A percentile compares a stretch with the other conserved stretches of the same genome.
These are phyloP conservation scores for Ceriops decandra DNA, from an alignment of 345 rosid genomes.

Conservation along the genomic window DNA sequence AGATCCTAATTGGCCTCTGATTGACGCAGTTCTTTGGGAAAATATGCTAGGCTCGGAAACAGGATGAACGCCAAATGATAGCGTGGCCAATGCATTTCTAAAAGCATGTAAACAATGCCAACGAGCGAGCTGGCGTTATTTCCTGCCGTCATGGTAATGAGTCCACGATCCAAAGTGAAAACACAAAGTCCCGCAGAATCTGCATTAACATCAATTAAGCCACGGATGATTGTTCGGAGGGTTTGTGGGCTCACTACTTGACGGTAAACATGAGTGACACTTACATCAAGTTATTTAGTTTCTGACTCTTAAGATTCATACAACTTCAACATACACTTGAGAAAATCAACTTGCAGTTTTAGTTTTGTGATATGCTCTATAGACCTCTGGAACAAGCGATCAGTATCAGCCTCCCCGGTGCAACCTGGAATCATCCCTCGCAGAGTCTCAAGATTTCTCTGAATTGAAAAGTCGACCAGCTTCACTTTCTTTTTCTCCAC, in stretches of 20 bases:
- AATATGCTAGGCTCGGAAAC: background rate
- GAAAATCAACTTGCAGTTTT: constrained; percentile 39
- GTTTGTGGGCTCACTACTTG: background rate
- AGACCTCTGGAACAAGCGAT: constrained; percentile 46
- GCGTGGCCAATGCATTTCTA: background rate
- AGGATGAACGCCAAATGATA: background rate
- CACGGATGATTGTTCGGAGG: background rate
- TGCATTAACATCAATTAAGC: background rate
- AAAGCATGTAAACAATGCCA: background rate
- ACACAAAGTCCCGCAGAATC: too few relatives aligned
- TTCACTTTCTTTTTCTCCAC: constrained; percentile 32
- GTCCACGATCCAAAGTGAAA: too few relatives aligned
- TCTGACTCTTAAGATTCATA: constrained; percentile 21
- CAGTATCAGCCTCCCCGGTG: constrained; percentile 33
- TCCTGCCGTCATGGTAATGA: too few relatives aligned
- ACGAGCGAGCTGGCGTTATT: background rate
- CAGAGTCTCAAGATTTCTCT: constrained; percentile 36
- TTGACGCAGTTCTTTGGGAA: too few relatives aligned
- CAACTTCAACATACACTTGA: constrained; percentile 34
- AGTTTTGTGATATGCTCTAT: constrained; percentile 41
- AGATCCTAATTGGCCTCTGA: too few relatives aligned
- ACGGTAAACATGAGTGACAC: background rate
- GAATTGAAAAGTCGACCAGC: constrained; percentile 15
- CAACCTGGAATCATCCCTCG: constrained; percentile 45
- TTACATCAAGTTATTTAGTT: background rate